These are phyloP conservation scores for Nelumbo lutea DNA, from an alignment of 164 flowering plant species.

Conservation along the genomic window DNA sequence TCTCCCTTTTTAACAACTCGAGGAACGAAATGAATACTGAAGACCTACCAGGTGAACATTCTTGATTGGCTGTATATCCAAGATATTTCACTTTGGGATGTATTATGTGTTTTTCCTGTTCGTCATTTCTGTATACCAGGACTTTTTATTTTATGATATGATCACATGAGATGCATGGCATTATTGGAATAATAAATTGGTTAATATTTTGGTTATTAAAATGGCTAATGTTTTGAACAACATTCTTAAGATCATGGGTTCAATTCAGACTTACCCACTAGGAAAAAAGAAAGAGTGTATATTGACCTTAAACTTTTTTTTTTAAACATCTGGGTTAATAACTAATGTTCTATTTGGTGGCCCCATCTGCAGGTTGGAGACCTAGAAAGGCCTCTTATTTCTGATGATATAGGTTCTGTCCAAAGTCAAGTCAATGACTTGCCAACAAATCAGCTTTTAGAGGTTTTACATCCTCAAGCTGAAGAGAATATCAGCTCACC, in stretches of 20 bases:
- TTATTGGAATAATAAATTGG: background rate
- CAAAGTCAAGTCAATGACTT: slow-evolving; percentile 34
- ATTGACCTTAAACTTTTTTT: too few species aligned
- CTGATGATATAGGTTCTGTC: slow-evolving; percentile 35
- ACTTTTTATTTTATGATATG: background rate
- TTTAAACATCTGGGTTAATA: background rate
- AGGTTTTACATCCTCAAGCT: slow-evolving; percentile 41
- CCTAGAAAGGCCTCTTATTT: slow-evolving; percentile 77
- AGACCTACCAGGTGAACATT: background rate
- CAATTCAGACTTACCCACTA: too few species aligned
- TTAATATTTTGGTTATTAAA: too few species aligned
- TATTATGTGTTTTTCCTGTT: background rate
- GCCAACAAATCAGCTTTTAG: slow-evolving; percentile 37
- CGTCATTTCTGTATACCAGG: background rate
- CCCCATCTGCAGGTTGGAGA: slow-evolving; percentile 51
- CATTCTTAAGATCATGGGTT: too few species aligned
- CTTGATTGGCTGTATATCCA: background rate
- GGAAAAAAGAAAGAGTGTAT: too few species aligned
- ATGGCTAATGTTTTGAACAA: too few species aligned
- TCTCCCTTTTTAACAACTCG: too few species aligned
- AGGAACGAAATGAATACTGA: too few species aligned
- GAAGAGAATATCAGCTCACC: slow-evolving; percentile 42
- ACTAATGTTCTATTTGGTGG: slow-evolving; percentile 1
- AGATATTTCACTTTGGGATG: background rate
- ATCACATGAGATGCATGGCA: background rate